Conservation (phyloP, 805 yeast species). For the Middelhovenomyces tepae region DNA sequence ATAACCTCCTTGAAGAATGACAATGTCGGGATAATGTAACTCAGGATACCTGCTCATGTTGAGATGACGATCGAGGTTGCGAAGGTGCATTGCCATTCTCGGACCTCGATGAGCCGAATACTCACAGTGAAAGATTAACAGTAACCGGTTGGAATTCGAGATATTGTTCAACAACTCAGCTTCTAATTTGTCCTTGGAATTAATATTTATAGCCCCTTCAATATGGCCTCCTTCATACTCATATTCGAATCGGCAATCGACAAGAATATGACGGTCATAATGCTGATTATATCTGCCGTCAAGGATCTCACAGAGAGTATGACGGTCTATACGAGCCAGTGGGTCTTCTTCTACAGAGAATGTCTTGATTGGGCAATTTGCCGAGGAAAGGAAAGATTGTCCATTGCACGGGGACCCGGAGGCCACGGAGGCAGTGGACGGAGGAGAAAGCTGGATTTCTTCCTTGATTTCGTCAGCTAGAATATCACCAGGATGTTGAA, state of each 20-base stretch:
- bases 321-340: constrained; percentile 59
- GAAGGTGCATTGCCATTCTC: constrained; percentile 73
- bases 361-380: constrained; percentile 30
- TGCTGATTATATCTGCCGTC: constrained; percentile 43
- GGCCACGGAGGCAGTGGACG: constrained; percentile 14
- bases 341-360: constrained; percentile 46
- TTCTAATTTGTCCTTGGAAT: constrained; percentile 63
- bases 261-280: constrained; percentile 49
- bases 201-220: constrained; percentile 67
- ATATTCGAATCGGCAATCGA: constrained; percentile 90
- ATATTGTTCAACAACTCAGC: constrained; percentile 35
- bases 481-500: constrained; percentile 45
- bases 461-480: constrained; percentile 30
- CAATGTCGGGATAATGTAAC: constrained; percentile 79
- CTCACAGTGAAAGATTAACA: constrained; percentile 89
- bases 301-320: constrained; percentile 48
- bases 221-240: constrained; percentile 94
- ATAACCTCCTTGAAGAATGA: constrained; percentile 88
- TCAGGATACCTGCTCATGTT: constrained; percentile 73
- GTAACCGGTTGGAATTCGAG: constrained; percentile 28
- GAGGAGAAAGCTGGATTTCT: constrained; percentile 16
- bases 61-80: constrained; percentile 70
- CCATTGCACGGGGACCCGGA: constrained; percentile 13
- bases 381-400: constrained; percentile 15
- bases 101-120: constrained; percentile 94